Base-by-base conservation (phyloP, 805 yeast species). In the Clavispora fructus region DNA sequence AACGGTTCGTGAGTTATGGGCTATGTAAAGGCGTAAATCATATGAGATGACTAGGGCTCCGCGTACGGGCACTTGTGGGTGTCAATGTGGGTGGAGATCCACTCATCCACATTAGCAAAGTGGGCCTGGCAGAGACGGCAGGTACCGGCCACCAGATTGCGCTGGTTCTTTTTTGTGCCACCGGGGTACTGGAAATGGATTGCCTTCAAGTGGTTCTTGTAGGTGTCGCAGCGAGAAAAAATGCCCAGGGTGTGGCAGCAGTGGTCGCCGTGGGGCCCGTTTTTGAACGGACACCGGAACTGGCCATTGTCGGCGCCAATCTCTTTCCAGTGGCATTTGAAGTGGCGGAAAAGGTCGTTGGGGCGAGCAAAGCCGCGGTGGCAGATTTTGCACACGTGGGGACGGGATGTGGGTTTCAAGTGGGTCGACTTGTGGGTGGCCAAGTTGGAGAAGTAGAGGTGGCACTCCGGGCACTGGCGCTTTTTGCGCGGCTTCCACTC, bases 211-310 rank as follows among this genome's bases (percentile, higher is more conserved):
- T 90, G 97, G 65, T 90, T 90, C 60, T 90, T 90, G 68, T 80
- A 90, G 5, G 97, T 90, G 61, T 90, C 97, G 62, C 96, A 86
- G 42, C 97, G 75, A 11, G 90, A 82, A 58, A 90, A 90, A 28
- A 86, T 82, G 6, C 97, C 97, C 7, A 88, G 80, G 45, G 79
- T 78, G 61, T 90, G 97, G 61, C 96, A 89, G 51, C 75, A 69
- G 52, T 67, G 68, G 52, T 67, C 68, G 19, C 55, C 56, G 52
- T 42, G 30, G 47, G 49, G 27, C 53, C 43, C 64, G 57, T 63
- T 53, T 56, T 74, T 79, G 63, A 79, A 87, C 1, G 97, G 97
- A 58, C 97, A 90, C 59, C 79, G 79, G 69, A 81, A 90, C 29
- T 87, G 83, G 25, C 80, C 80, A 54, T 80, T 79, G 62, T 77